Evolutionary conservation across 257 asterid genomes (phyloP).

Genomic region (Nicotiana paniculata): DNA sequence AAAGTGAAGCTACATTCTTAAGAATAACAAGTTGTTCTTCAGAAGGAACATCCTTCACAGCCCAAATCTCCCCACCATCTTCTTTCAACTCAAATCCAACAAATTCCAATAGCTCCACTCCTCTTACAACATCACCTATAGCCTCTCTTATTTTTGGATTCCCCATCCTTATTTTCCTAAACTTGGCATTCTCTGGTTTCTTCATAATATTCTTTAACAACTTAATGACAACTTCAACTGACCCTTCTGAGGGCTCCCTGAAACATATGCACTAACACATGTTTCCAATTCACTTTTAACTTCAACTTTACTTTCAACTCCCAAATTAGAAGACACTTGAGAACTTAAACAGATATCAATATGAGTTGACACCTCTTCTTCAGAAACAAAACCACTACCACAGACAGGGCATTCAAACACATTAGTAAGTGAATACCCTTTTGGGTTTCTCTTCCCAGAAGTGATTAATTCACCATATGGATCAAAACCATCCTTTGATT

Average conservation of each 20-base stretch:
- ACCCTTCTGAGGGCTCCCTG: conserved; percentile 62
- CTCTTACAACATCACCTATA: conserved; percentile 68
- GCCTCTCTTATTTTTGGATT: conserved; percentile 93
- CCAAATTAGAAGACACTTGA: conserved; percentile 16
- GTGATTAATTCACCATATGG: conserved; percentile 73
- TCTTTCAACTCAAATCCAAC: conserved; percentile 71
- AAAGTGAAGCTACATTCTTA: conserved; percentile 35
- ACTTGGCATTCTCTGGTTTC: conserved; percentile 79
- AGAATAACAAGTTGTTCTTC: conserved; percentile 40
- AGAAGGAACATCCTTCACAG: conserved; percentile 64
- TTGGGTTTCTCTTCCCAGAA: conserved; percentile 65
- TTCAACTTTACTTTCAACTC: conserved; percentile 4
- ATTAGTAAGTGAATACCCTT: conserved; percentile 51
- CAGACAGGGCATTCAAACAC: conserved; percentile 89
- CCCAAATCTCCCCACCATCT: conserved; percentile 83
- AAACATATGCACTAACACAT: conserved; percentile 54
- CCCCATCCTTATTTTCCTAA: conserved; percentile 82
- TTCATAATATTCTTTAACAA: conserved; percentile 58
- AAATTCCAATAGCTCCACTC: conserved; percentile 75
- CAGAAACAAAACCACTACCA: conserved; percentile 59
- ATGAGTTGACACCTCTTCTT: conserved; percentile 69
- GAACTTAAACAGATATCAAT: conserved; percentile 62
- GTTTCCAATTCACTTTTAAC: conserved; percentile 37
- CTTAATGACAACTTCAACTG: conserved; percentile 57
- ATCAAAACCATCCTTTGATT: conserved; percentile 50